These are phyloP conservation scores for Aquanectria penicillioides DNA, from an alignment of 2,329 filamentous ascomycete species.

Conservation along the genomic window DNA sequence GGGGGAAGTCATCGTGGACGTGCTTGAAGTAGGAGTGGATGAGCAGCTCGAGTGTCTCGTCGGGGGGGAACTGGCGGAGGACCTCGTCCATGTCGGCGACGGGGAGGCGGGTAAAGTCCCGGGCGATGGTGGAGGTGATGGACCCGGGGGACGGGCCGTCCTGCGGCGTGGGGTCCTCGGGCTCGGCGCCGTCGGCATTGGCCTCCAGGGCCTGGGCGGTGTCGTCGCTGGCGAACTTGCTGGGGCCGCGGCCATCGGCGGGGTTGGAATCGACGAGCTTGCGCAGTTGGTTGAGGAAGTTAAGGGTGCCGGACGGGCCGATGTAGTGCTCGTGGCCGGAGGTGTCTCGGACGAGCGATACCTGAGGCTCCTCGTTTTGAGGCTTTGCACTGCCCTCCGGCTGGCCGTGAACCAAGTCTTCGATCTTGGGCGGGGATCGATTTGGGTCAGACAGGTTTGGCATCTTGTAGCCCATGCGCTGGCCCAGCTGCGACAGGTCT, in stretches of 20 bases:
- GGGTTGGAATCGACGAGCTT: slow-evolving; percentile 41
- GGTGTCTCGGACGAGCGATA: slow-evolving; percentile 45
- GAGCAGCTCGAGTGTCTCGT: slow-evolving; percentile 42
- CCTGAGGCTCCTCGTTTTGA: slow-evolving; percentile 35
- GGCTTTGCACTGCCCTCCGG: slow-evolving; percentile 20
- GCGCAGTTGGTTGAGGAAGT: slow-evolving; percentile 49
- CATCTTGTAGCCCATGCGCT: slow-evolving; percentile 46
- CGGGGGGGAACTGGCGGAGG: slow-evolving; percentile 39
- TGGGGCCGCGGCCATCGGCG: neutral
- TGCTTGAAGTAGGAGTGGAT: slow-evolving; percentile 48
- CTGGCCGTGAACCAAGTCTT: slow-evolving; percentile 24
- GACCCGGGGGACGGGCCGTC: too few species aligned
- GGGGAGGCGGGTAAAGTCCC: slow-evolving; percentile 41
- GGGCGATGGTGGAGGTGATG: slow-evolving; percentile 40
- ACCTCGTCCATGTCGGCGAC: slow-evolving; percentile 42
- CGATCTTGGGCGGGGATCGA: slow-evolving; percentile 26
- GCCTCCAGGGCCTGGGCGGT: slow-evolving; percentile 31
- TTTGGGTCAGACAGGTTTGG: slow-evolving; percentile 40
- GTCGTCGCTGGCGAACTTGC: slow-evolving; percentile 31
- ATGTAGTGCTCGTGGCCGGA: slow-evolving; percentile 50
- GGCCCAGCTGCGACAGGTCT: slow-evolving; percentile 45
- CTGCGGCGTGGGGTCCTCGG: slow-evolving; percentile 29
- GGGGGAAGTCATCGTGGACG: slow-evolving; percentile 48
- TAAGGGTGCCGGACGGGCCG: slow-evolving; percentile 49
- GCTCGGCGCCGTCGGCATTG: slow-evolving; percentile 23